Evolutionary conservation across 164 flowering plant genomes (phyloP), one percentile per base, ranked within the genome.

Genomic region (Umbilicus rupestris): DNA sequence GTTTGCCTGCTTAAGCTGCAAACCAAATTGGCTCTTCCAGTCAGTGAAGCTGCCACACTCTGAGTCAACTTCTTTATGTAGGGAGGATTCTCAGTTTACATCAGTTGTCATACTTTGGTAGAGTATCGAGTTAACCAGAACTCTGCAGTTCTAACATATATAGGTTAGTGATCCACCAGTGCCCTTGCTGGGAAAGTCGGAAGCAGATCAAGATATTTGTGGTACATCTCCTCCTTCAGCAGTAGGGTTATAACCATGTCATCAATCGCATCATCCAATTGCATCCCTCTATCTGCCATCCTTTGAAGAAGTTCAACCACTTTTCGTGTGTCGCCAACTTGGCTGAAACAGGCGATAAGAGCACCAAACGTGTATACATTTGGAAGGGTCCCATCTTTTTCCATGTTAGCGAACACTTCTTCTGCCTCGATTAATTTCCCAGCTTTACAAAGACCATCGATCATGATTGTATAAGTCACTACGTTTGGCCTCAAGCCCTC

Each of bases 361-460:
- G 55, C 55, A 20, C 55, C 26, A 20, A 49, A 49, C 0, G 55
- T 7, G 22, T 49, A 22, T n/a, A 49, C 55, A 49, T 8, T 12
- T 0, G 55, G 26, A n/a, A 28, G 26, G 3, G 26, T 49, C 55
- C 64, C 64, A 14, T 30, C 3, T 11, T 60, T 60, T 60, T 30
- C 64, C 64, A 60, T 60, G 9, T 60, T 14, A 31, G 22, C 19
- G 15, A 60, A 29, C 12, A 60, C 6, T 37, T 60, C 39, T 28
- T 5, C 39, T 15, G 64, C 64, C 22, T 30, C 39, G 12, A 6
- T 6, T 60, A 60, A n/a, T 37, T 28, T 22, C 64, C 64, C 64
- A 60, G 37, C 22, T 37, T 60, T 60, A 37, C 64, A 60, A 16
- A 60, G 39, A 20, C 64, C 64, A 31, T 60, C 39, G n/a, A 60